Evolutionary conservation across 2,329 filamentous ascomycete species (phyloP).

Genomic region (Colletotrichum agaves): DNA sequence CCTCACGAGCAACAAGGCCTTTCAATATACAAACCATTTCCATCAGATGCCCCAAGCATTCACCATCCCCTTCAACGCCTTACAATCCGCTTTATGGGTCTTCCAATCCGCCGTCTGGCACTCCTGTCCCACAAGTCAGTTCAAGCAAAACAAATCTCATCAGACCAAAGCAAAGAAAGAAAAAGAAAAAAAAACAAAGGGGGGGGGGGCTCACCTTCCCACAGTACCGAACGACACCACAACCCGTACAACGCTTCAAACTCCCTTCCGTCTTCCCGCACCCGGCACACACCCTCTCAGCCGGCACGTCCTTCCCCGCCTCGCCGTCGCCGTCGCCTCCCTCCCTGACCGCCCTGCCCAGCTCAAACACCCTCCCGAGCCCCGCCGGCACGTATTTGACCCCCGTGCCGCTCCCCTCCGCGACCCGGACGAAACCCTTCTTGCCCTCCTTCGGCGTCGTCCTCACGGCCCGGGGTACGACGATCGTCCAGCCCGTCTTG

Average conservation of each 20-base stretch:
- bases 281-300: slow-evolving; percentile 40
- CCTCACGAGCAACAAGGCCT: too few relatives aligned
- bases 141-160: background rate
- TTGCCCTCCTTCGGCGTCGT: slow-evolving; percentile 51
- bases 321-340: slow-evolving; percentile 17
- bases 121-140: slow-evolving; percentile 42
- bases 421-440: slow-evolving; percentile 52
- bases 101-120: slow-evolving; percentile 58
- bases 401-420: slow-evolving; percentile 44
- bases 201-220: slow-evolving; percentile 59
- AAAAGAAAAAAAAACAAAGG: slow-evolving; percentile 8
- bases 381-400: slow-evolving; percentile 50
- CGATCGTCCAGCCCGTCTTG: slow-evolving; percentile 52
- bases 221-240: slow-evolving; percentile 57
- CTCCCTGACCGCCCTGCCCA: slow-evolving; percentile 41
- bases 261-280: slow-evolving; percentile 45
- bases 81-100: slow-evolving; percentile 57
- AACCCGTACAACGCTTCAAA: slow-evolving; percentile 55
- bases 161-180: too few relatives aligned
- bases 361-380: slow-evolving; percentile 45
- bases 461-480: slow-evolving; percentile 49
- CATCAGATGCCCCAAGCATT: slow-evolving; percentile 47
- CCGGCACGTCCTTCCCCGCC: background rate
- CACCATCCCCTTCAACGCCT: slow-evolving; percentile 52
- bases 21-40: background rate